phyloP scores from a whole-genome alignment of 1,284 basidiomycete species.

The Phellopilus nigrolimitatus region DNA sequence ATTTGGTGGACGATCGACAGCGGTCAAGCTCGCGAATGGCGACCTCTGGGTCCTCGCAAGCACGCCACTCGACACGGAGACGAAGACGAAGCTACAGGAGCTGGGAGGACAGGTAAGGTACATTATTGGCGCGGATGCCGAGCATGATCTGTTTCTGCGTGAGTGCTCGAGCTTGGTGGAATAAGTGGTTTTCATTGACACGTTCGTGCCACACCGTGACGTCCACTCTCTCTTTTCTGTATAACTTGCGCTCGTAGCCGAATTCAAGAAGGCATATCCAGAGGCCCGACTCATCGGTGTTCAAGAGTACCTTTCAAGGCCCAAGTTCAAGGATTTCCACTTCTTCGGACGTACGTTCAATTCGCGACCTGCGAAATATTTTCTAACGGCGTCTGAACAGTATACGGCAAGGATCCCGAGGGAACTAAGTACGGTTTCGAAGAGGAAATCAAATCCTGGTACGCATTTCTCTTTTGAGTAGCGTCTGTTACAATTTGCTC shows the following conservation, averaged over 20 bases:
- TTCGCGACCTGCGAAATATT: background rate
- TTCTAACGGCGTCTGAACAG: slow-evolving; percentile 31
- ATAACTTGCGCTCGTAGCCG: slow-evolving; percentile 36
- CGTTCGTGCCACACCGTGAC: too few species aligned
- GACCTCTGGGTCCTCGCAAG: slow-evolving; percentile 86
- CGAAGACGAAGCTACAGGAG: slow-evolving; percentile 63
- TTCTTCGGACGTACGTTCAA: slow-evolving; percentile 56
- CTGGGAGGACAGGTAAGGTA: slow-evolving; percentile 74
- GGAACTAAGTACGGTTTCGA: slow-evolving; percentile 77
- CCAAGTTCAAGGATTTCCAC: slow-evolving; percentile 33
- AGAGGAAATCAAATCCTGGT: slow-evolving; percentile 52
- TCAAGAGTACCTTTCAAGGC: slow-evolving; percentile 46
- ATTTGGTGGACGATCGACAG: slow-evolving; percentile 80
- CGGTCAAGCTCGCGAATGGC: slow-evolving; percentile 66
- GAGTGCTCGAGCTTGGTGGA: too few species aligned
- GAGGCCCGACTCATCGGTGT: slow-evolving; percentile 72
- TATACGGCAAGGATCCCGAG: slow-evolving; percentile 59
- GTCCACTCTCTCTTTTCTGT: too few species aligned
- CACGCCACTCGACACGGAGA: slow-evolving; percentile 71
- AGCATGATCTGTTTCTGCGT: slow-evolving; percentile 66
- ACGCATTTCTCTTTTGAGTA: background rate
- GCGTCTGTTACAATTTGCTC: background rate
- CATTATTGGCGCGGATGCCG: slow-evolving; percentile 59
- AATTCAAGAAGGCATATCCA: slow-evolving; percentile 75
- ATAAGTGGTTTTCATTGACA: background rate